phyloP scores from a whole-genome alignment of 148 eudicot genomes.

The Dianthus caryophyllus region DNA sequence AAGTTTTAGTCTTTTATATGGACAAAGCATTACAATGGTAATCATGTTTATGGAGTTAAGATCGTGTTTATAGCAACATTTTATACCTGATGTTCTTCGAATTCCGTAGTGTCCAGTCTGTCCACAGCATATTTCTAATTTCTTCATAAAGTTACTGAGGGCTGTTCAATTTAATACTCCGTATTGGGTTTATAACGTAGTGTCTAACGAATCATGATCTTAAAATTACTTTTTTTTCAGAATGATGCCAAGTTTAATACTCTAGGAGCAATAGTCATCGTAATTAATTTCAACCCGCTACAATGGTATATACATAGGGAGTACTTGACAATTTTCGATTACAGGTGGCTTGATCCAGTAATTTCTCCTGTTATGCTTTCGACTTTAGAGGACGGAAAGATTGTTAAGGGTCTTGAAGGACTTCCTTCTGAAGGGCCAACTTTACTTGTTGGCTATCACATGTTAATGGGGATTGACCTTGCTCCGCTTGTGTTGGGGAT shows the following conservation, averaged over 20 bases:
- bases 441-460: conserved; percentile 68
- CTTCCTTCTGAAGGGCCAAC: conserved; percentile 76
- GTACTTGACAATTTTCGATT: conserved; percentile 3
- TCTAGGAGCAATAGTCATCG: neutral
- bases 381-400: conserved; percentile 57
- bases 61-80: too few relatives aligned
- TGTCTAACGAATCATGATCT: neutral
- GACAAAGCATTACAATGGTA: too few relatives aligned
- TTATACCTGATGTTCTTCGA: too few relatives aligned
- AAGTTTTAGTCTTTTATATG: too few relatives aligned
- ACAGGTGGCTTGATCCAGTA: conserved; percentile 45
- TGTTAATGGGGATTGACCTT: conserved; percentile 60
- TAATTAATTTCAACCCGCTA: neutral
- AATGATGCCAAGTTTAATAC: neutral
- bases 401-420: conserved; percentile 63
- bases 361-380: conserved; percentile 66
- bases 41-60: too few relatives aligned
- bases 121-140: too few relatives aligned
- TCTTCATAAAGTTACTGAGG: too few relatives aligned
- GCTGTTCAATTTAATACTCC: too few relatives aligned
- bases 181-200: too few relatives aligned
- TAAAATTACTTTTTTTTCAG: neutral
- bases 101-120: too few relatives aligned
- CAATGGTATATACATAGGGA: neutral
- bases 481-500: conserved; percentile 38